Base-by-base conservation (phyloP, 2,329 filamentous ascomycete genomes). In the Xylaria sp. region DNA sequence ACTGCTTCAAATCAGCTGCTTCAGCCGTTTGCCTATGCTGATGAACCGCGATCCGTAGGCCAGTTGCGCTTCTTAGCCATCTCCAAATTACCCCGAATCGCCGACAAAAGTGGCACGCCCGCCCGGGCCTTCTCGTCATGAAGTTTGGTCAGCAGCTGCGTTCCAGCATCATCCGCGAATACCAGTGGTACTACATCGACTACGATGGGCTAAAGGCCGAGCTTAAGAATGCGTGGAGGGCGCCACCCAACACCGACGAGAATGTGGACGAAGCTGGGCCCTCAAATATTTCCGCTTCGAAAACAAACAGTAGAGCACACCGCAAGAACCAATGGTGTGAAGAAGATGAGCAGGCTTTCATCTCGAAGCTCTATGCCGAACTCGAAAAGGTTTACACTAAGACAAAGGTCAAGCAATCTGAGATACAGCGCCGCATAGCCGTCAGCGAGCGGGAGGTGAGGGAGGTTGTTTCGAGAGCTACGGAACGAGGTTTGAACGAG, bases 311-410 rank as follows among this genome's bases (percentile, higher is more conserved):
- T 65, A 73, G 80, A 60, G 77, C 78, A n/a, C 78, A 66, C 33
- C 64, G 77, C 64, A 82, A 81, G 71, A 85, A 83, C 68, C 83
- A 88, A 72, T 99, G 95, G 95, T 89, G 87, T 63, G 93, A 97
- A 76, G 92, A 96, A 54, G 90, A 98, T 72, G 95, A 99, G 83
- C 89, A 89, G 71, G 85, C 85, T 63, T 99, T 99, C 76, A 92
- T 99, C 56, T 84, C 86, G 65, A 85, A 90, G 79, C 88, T 99
- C 55, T 94, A 99, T 80, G 83, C 85, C 61, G 94, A 99, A 81
- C 87, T 99, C 63, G 94, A 98, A 73, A 98, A 98, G 82, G 95
- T 99, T 64, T 96, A 96, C 76, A 94, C 90, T 59, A 98, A 98
- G 80, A 94, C 98, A 80, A 92, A 96, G 79, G 90, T 97, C 76